phyloP scores from a whole-genome alignment of 176 grass and related monocot species.

The Bolboschoenus planiculmis region DNA sequence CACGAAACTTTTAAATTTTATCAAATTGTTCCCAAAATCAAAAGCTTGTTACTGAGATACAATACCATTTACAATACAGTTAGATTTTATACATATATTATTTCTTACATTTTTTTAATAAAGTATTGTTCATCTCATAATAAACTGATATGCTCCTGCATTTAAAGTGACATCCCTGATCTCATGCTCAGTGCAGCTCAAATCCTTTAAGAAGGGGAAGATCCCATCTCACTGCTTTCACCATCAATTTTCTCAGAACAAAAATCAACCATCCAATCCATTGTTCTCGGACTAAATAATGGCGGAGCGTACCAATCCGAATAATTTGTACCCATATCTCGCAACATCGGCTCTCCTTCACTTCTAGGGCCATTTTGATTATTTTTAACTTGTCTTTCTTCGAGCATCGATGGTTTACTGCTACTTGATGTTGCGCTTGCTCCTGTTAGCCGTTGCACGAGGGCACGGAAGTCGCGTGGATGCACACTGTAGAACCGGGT shows the following conservation, averaged over 20 bases:
- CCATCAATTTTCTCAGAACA: neutral
- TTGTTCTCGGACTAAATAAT: neutral
- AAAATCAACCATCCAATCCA: neutral
- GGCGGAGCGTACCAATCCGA: neutral
- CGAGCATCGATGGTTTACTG: neutral
- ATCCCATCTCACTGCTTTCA: neutral
- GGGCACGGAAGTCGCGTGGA: neutral
- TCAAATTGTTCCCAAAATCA: no score
- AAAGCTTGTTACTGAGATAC: no score
- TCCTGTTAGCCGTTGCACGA: neutral
- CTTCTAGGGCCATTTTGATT: neutral
- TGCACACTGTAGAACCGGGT: neutral
- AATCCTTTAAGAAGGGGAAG: neutral
- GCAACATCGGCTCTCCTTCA: neutral
- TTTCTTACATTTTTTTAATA: no score
- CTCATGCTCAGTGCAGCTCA: no score
- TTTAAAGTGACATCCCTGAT: no score
- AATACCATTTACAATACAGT: no score
- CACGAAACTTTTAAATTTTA: no score
- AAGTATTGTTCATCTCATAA: neutral
- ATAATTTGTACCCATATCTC: neutral
- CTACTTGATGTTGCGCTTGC: neutral
- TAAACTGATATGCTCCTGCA: neutral
- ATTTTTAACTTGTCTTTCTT: neutral
- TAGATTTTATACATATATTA: no score